phyloP scores from a whole-genome alignment of 2,329 filamentous ascomycete genomes.

The Boeremia exigua region DNA sequence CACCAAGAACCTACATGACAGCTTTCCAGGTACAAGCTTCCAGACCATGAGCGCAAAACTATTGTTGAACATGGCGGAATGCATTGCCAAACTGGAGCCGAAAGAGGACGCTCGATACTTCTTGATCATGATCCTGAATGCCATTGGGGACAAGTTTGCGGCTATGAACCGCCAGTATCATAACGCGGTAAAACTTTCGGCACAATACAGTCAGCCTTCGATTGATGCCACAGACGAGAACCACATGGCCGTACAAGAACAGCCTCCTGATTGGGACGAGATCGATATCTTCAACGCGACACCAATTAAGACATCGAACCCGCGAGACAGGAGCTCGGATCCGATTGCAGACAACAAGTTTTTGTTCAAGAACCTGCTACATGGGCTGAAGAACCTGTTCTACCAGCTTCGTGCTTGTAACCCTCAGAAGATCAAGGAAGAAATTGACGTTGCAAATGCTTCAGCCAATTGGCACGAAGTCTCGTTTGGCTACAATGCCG shows the following conservation, averaged over 20 bases:
- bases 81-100: conserved; percentile 90
- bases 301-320: conserved; percentile 93
- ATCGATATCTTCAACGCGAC: conserved; percentile 96
- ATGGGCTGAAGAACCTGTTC: conserved; percentile 94
- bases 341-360: conserved; percentile 98
- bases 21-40: conserved; percentile 96
- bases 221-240: conserved; percentile 72
- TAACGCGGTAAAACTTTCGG: conserved; percentile 92
- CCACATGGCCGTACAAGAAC: conserved; percentile 81
- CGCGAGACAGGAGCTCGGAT: conserved; percentile 84
- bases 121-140: conserved; percentile 95
- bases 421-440: conserved; percentile 60
- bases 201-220: conserved; percentile 71
- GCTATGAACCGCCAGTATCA: conserved; percentile 96
- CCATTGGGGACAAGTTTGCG: conserved; percentile 97
- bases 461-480: conserved; percentile 94
- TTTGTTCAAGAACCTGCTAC: conserved; percentile 94
- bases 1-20: conserved; percentile 92
- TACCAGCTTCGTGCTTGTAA: conserved; percentile 94
- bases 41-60: conserved; percentile 99
- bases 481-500: conserved; percentile 93
- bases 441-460: conserved; percentile 77
- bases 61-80: conserved; percentile 96
- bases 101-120: conserved; percentile 96
- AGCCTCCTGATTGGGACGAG: conserved; percentile 92